Base-by-base conservation (phyloP, 23 red algal species). In the Gracilariopsis chorda region DNA sequence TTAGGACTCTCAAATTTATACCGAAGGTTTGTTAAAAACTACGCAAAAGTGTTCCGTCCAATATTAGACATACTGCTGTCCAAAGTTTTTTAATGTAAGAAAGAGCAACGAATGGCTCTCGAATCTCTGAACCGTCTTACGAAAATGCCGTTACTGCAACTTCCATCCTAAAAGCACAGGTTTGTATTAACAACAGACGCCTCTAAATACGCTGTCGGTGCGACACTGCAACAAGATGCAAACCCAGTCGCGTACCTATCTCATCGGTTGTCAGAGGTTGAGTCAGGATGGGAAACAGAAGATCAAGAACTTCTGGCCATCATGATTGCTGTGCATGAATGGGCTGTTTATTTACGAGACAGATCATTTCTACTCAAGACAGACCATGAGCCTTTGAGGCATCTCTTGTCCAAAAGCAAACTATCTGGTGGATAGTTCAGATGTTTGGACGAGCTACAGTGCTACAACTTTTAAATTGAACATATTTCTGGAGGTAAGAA, bases 1-100 rank as follows among this genome's bases (percentile, higher is more conserved):
- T 48, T 78, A 20, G 72, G 32, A 20, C 0, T 78, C 48, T 16
- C 72, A 48, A 78, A 78, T 48, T 70, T 70, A 16, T 78, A 78
- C 16, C 16, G 43, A 49, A 19, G 0, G 16, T 78, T 78, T 48
- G 33, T 78, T 48, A 48, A 78, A 48, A 43, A 78, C 17, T 78
- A 0, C 25, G 72, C 72, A 16, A 14, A 19, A 17, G 48, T 48
- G 17, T 14, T 27, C 0, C 1, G 43, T 20, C 1, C 33, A 0
- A 48, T 78, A 16, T 16, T n/a, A 55, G 49, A 55, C n/a, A 14
- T 55, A 16, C 16, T 16, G n/a, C 49, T 14, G n/a, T n/a, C 16
- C n/a, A 55, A 55, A 16, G 17, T 12, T 48, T 51, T 78, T 32
- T 17, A 48, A 20, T 46, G 36, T 16, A 48, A 20, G 30, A 39